Base-by-base conservation (phyloP, 2,329 filamentous ascomycete species). In the Leptographium procerum region DNA sequence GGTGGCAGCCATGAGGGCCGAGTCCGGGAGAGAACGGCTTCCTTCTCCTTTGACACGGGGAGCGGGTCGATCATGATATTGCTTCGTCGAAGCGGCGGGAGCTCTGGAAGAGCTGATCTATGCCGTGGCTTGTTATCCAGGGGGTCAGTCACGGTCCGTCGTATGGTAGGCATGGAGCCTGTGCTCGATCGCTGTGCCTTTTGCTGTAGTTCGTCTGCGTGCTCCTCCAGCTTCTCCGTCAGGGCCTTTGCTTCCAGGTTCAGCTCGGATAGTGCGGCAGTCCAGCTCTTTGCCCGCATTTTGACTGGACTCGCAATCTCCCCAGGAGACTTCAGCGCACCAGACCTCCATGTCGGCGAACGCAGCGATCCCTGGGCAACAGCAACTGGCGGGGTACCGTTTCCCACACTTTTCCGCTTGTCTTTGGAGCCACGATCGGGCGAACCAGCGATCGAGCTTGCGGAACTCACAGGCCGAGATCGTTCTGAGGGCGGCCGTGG, bases 51-150 rank as follows among this genome's bases (percentile, higher is more conserved):
- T 52, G 88, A 92, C 31, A 91, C 84, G 19, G 89, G 89, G 40
- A 94, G 75, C 4, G 89, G 89, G 66, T 94, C 89, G 61, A 92
- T 89, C 81, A 92, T 89, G 63, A 90, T 86, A 65, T 91, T 88
- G 48, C 83, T 85, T 64, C 84, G 83, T 58, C 86, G 84, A 10
- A 89, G 73, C 0, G 86, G 86, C 0, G 86, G 87, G 1, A 86
- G 75, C 64, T 89, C 82, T 9, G 91, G 74, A 72, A 86, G 72
- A 67, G 92, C 73, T 71, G 85, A 77, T 76, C 83, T 86, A 60
- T 83, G 76, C 45, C 84, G 78, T 9, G 76, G 73, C 62, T 79
- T 83, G 53, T 73, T 73, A 13, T 77, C 72, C 22, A 70, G 68
- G 1, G 61, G 55, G 9, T 57, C 68, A 64, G 33, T 73, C 4